Evolutionary conservation across 805 yeast species (phyloP), one percentile per base, ranked within the genome.

Genomic region (Wickerhamiella allomyrinae): DNA sequence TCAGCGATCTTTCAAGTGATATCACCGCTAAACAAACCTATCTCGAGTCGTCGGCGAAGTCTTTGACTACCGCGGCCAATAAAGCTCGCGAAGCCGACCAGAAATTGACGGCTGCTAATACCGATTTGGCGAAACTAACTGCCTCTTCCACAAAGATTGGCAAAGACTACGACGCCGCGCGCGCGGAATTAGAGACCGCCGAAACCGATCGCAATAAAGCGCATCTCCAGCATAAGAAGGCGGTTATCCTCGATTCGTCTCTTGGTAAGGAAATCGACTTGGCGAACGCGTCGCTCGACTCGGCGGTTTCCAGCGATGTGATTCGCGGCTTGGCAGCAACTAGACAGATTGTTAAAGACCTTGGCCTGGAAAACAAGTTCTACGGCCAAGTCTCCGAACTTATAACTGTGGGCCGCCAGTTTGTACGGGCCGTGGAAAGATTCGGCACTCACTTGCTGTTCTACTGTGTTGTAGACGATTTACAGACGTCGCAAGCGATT

Each of bases 311-410:
- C 3, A 8, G 40, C 6, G 36, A 39, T 20, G 37, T 24, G n/a
- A 46, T 47, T 20, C 42, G 41, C 4, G 96, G 96, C 10, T 62
- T 89, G 13, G 70, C 69, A 15, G 74, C 82, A 3, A 82, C 87
- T 1, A 71, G 70, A 38, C 63, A 71, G n/a, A 77, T 86, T 23
- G 67, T 80, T 0, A 61, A 66, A 25, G 69, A 70, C 41, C 61
- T 86, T 37, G 76, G 75, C 7, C 58, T 89, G 29, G 60, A 37
- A 15, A 69, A 67, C 20, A 71, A 76, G 15, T 93, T 85, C 8
- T 77, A 73, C 59, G 98, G 98, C 0, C 78, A 94, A 0, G 59
- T 91, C 14, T 91, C 93, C 31, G 94, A 86, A 48, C 65, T 91
- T 24, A 79, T 91, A 41, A 70, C 70, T 43, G 89, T 84, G 3